Base-by-base conservation (phyloP, 768 basidiomycete genomes). In the Tricholoma sp. region DNA sequence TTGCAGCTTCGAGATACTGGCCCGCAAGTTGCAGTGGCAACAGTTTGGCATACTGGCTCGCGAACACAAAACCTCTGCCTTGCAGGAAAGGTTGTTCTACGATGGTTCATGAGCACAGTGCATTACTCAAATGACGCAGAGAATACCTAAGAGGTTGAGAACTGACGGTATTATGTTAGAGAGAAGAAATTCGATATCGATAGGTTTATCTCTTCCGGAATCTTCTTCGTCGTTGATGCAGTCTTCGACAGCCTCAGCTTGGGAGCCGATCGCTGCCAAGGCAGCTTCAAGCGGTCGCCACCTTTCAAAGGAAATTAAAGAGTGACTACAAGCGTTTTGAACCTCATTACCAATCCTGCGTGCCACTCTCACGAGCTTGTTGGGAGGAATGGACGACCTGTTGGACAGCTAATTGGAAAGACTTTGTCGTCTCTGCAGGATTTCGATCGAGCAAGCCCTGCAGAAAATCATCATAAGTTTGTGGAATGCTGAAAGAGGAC, bases 1-100 rank as follows among this genome's bases (percentile, higher is more conserved):
- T 77, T 0, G 94, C 89, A 4, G 92, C 92, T 21, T 89, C 85
- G 32, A 98, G 76, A 67, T 98, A 98, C 65, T 94, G 91, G 0
- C 83, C 83, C 1, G 91, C 86, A 50, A 94, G 77, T 56, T 84
- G 77, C 11, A 79, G 63, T 0, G 93, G 88, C 4, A 98, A 77
- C 9, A 88, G 71, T 61, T 84, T 83, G 1, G 90, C 81, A 66
- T 85, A 98, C 65, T 94, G 88, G 66, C 92, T 94, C 2, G 94
- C 93, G 63, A 98, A 95, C 46, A 98, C 91, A 59, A 98, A 97
- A 0, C 86, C 91, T 59, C 97, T 82, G 10, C 96, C 97, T 72
- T 98, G 96, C 27, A 99, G 71, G 82, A 98, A 99, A 0, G 94
- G 94, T 56, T 79, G 80, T 21, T 92, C 95, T 96, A 52, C 27